Evolutionary conservation across 441 rosid species (phyloP).

Genomic region (Corymbia citriodora): DNA sequence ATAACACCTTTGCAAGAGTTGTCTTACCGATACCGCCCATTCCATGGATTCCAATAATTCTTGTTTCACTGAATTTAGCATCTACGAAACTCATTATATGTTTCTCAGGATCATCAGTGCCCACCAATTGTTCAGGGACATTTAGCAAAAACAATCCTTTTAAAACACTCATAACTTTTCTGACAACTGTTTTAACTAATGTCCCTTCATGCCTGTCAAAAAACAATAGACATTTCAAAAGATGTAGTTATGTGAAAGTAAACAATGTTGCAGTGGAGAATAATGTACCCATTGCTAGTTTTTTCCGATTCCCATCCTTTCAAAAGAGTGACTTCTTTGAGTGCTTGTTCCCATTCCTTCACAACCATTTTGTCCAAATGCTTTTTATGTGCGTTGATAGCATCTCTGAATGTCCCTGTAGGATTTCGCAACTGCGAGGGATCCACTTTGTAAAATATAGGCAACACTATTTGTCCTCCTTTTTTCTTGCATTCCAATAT

Average conservation of each 20-base stretch:
- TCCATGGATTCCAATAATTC: neutral
- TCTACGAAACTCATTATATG: rapidly evolving
- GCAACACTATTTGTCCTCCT: neutral
- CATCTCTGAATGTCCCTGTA: rapidly evolving
- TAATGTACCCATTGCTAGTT: rapidly evolving
- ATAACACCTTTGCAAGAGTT: neutral
- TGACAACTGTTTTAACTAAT: rapidly evolving
- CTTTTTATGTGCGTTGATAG: neutral
- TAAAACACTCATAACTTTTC: rapidly evolving
- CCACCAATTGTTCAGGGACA: rapidly evolving
- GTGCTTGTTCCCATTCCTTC: neutral
- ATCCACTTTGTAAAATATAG: neutral
- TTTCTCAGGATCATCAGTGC: rapidly evolving
- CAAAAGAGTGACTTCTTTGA: rapidly evolving
- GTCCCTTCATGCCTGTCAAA: neutral
- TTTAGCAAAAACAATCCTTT: rapidly evolving
- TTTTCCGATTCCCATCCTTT: neutral
- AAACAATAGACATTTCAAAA: rapidly evolving
- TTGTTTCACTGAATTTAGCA: rapidly evolving
- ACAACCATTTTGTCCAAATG: rapidly evolving
- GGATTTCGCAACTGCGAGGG: rapidly evolving
- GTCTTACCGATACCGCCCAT: neutral
- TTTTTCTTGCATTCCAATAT: neutral
- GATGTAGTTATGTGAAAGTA: rapidly evolving
- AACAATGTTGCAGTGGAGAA: neutral